These are phyloP conservation scores for Triangularia setosa DNA, from an alignment of 2,329 filamentous ascomycete species.

Conservation along the genomic window DNA sequence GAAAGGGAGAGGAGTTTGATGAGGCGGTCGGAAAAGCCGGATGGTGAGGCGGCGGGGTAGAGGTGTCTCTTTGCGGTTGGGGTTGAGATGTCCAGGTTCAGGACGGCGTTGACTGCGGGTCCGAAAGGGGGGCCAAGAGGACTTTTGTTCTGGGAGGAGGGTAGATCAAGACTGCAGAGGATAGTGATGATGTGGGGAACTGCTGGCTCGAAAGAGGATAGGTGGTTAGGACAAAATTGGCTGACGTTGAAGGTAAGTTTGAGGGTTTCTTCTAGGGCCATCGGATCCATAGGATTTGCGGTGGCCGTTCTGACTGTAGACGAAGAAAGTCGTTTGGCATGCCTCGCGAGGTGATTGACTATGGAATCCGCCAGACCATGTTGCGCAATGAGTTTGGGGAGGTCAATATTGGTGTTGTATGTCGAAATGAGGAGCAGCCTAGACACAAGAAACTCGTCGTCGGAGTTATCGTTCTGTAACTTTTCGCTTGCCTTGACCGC, in stretches of 20 bases:
- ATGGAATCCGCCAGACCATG: slow-evolving; percentile 66
- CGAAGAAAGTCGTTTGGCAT: slow-evolving; percentile 48
- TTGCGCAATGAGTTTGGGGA: slow-evolving; percentile 61
- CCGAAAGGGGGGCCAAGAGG: slow-evolving; percentile 71
- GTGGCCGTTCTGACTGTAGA: slow-evolving; percentile 30
- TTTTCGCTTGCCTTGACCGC: slow-evolving; percentile 64
- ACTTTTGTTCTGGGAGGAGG: slow-evolving; percentile 43
- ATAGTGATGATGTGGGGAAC: slow-evolving; percentile 69
- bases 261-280: slow-evolving; percentile 78
- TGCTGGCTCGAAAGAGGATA: slow-evolving; percentile 59
- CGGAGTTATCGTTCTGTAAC: slow-evolving; percentile 64
- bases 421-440: slow-evolving; percentile 77
- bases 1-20: slow-evolving; percentile 67
- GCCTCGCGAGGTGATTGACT: slow-evolving; percentile 64
- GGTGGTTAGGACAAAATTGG: slow-evolving; percentile 63
- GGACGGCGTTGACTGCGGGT: slow-evolving; percentile 71
- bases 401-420: slow-evolving; percentile 68
- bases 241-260: slow-evolving; percentile 89
- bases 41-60: slow-evolving; percentile 62
- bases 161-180: slow-evolving; percentile 56
- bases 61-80: slow-evolving; percentile 52
- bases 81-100: slow-evolving; percentile 69
- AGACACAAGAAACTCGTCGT: slow-evolving; percentile 84
- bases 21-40: slow-evolving; percentile 59
- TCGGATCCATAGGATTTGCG: slow-evolving; percentile 61